Base-by-base conservation (phyloP, 495 filamentous ascomycete species). In the Lichina pygmaea region DNA sequence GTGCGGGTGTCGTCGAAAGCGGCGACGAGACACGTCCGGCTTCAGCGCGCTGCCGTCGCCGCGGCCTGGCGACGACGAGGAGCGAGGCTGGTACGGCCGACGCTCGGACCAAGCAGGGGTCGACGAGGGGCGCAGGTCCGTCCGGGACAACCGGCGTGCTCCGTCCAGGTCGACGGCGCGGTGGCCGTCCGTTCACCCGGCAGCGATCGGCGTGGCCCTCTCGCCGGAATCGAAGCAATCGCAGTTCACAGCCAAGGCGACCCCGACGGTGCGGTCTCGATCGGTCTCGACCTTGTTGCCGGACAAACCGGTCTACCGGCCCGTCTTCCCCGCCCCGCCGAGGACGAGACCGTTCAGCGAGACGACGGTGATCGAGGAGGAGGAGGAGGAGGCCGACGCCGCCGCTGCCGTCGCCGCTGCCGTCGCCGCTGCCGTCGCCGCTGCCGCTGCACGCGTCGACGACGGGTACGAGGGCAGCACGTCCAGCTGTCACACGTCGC, bases 1-100 rank as follows among this genome's bases (percentile, higher is more conserved):
- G 44, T 24, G 24, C 24, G 50, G 58, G 9, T 60, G 63, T 9
- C 53, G 52, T 43, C 56, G 54, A 24, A 54, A 58, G 34, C 49
- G 44, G 15, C 54, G 58, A 16, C 49, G 53, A n/a, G 62, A 66
- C 33, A 57, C 36, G 13, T 2, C 36, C 13, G 36, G 36, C 36
- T 39, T 39, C 36, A 39, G 6, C 1, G 6, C 36, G 10, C 13
- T 39, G 13, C 13, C 36, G 2, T 39, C 36, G 10, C 36, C 36
- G 36, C 10, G 11, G 36, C 36, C 36, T 15, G 36, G 13, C 13
- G 11, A 15, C 13, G 36, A 15, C 36, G 36, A 6, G 2, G 11
- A 39, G 13, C 1, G 13, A 5, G 13, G 10, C 3, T 15, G 13
- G 36, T 15, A 11, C 36, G 36, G 13, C 36, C 36, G 36, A 15